phyloP scores from a whole-genome alignment of 495 filamentous ascomycete genomes.

The Astrothelium subdiscretum region DNA sequence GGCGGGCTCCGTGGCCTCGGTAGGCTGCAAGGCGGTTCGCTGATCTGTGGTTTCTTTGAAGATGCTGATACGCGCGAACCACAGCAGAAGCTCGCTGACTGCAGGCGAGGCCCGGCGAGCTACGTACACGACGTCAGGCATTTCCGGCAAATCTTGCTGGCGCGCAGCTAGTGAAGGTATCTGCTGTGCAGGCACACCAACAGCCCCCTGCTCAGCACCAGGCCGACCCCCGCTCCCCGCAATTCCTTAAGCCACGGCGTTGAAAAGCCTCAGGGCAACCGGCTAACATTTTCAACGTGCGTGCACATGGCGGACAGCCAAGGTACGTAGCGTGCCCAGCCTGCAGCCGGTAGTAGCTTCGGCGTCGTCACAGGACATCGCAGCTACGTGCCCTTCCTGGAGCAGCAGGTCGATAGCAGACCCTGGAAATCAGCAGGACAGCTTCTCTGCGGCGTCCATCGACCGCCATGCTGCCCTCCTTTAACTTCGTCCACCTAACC shows the following conservation, averaged over 20 bases:
- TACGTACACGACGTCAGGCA: background rate
- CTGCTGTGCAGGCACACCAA: background rate
- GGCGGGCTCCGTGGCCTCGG: too few species aligned
- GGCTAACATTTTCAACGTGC: background rate
- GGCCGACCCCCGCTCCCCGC: background rate
- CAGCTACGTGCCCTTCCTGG: background rate
- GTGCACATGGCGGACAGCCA: background rate
- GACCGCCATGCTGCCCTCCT: background rate
- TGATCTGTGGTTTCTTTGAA: too few species aligned
- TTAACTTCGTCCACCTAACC: conserved; percentile 2
- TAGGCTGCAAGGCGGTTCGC: background rate
- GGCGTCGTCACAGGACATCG: background rate
- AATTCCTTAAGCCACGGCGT: background rate
- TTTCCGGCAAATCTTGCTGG: background rate
- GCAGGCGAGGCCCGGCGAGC: background rate
- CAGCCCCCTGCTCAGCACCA: background rate
- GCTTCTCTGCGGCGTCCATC: background rate
- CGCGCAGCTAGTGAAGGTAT: background rate
- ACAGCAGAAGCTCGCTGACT: background rate
- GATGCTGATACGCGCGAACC: background rate
- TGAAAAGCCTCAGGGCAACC: too few species aligned
- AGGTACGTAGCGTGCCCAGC: background rate
- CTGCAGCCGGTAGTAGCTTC: background rate
- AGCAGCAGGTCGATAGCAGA: background rate
- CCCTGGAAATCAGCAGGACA: conserved; percentile 1